Evolutionary conservation across 2,329 filamentous ascomycete species (phyloP), one percentile per base, ranked within the genome.

Genomic region (Peltaster fructicola): DNA sequence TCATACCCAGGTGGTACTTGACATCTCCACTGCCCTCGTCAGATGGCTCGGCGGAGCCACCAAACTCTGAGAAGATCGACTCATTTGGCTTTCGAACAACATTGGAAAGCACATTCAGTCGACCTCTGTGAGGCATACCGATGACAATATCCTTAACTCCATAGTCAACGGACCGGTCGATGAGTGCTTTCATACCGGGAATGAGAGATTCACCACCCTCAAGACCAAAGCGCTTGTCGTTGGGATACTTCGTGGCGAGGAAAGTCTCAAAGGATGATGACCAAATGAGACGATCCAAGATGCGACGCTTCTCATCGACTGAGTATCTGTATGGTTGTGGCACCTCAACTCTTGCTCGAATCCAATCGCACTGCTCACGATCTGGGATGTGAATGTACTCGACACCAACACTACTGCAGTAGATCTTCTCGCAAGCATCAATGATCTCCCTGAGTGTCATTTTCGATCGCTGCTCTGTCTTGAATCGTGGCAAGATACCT

Each of bases 1-100:
- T 98, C 88, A 98, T 98, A 50, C 88, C 88, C 45, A 98, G 63
- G 61, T 98, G 88, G 61, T 98, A 98, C 59, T 98, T 98, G 56
- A 98, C 88, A 53, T 98, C 88, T 44, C 88, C 88, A 30, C 88
- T 95, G 31, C 88, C 88, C 59, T 98, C 85, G 41, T 95, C 88
- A 40, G 79, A 77, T 27, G 80, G 79, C 48, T 80, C 81, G 12
- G 77, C 61, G 22, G 76, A 80, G 42, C 88, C 88, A 34, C 80
- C 78, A 47, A 98, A 98, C 55, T 98, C 88, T 51, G 79, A 91
- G 64, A 98, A 98, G 56, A 98, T 98, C 38, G 88, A 95, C 61
- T 95, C 88, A 56, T 98, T 98, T 44, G 88, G 85, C 61, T 98
- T 98, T 48, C 88, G 76, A 41, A 98, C 88, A 47, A 98, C 88